Evolutionary conservation across 1,284 basidiomycete species (phyloP), one percentile per base, ranked within the genome.

Genomic region (Lignosus rhinocerotis): DNA sequence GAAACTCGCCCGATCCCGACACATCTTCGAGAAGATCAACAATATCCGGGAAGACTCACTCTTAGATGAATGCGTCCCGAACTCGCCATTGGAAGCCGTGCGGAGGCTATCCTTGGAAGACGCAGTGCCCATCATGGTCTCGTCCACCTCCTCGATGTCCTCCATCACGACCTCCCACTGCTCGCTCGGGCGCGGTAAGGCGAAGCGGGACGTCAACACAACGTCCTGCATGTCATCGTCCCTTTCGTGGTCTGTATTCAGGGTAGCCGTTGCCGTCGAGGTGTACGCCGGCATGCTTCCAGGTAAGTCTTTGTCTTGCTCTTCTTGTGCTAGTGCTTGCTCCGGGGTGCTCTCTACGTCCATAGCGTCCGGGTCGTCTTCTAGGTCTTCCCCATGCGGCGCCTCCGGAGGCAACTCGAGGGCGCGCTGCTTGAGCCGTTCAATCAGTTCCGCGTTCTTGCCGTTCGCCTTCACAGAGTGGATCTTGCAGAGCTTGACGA

Each of bases 141-240:
- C 85, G 42, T 85, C 81, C 12, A 78, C 75, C 63, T 90, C 88
- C 39, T 78, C 74, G 47, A 90, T 90, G 59, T 83, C 82, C 55
- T 90, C 88, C 85, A 90, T 90, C 31, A 90, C 81, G 58, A 90
- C 74, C 66, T 90, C 87, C 88, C 88, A 91, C 66, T 88, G 85
- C 66, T 88, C 86, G 66, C 86, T 88, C 0, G 84, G 84, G 43
- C 86, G 78, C 25, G 81, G 70, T 55, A 76, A 68, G 47, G 72
- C 68, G 41, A 62, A 64, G 39, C 59, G 62, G n/a, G 59, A 61
- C 9, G 57, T 61, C 30, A 64, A 39, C n/a, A 64, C 42, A 16
- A 59, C 62, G 51, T 59, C 50, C 39, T 56, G 38, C 45, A 62
- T 60, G 21, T 56, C 53, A 38, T 48, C 34, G 54, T 61, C 55